Evolutionary conservation across 495 filamentous ascomycete genomes (phyloP), one percentile per base, ranked within the genome.

Genomic region (Neurospora sp.): DNA sequence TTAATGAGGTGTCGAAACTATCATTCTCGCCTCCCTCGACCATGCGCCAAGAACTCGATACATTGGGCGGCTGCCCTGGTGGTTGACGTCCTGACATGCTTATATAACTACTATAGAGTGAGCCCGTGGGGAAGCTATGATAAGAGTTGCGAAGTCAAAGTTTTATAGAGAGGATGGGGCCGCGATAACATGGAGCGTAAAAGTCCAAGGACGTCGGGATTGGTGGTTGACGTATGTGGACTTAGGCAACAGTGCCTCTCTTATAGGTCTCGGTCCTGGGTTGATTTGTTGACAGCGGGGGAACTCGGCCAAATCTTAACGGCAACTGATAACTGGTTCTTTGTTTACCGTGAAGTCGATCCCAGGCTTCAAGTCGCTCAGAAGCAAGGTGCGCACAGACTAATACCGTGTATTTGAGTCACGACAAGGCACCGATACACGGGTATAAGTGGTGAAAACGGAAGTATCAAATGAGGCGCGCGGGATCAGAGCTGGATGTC

Each of bases 1-100:
- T 71, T 39, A 85, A 79, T 7, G 81, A 80, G 1, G 84, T 84
- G 71, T 86, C 85, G 76, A 86, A 85, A 72, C 83, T 85, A 72
- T 86, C 85, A 73, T 86, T 85, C 69, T 85, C 84, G 71, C 83
- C 82, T 69, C 80, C 82, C 70, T 86, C 84, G 24, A 86, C 84
- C 79, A 86, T 80, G 74, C 85, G 85, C 85, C 85, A 86, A 5
- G 85, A 86, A 72, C 82, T 80, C 73, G 83, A 82, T 28, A 84
- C 80, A 19, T 80, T 66, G 54, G 54, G 54, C 54, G 54, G 54
- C 54, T 66, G 54, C 28, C 54, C 54, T 34, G 54, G 31, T 66
- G 54, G 31, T 66, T 66, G 54, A 66, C 54, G 54, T 66, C 54
- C 54, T 3, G 54, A 19, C 54, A 66, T 66, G 15, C 28, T 31